Base-by-base conservation (phyloP, 2,329 filamentous ascomycete genomes). In the Bipolaris oryzae region DNA sequence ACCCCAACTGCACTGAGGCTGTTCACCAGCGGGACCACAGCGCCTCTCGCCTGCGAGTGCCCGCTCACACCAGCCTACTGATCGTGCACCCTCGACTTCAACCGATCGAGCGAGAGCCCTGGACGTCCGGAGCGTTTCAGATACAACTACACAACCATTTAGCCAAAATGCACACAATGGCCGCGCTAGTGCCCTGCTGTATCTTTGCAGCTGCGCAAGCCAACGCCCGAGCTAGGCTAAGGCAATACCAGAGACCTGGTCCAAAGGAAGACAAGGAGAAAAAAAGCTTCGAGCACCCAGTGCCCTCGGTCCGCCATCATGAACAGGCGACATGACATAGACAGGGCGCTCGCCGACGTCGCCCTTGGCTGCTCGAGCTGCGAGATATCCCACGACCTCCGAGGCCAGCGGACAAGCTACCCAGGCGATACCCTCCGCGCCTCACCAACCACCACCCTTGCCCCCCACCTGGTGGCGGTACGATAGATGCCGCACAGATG, bases 111-210 rank as follows among this genome's bases (percentile, higher is more conserved):
- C 47, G 52, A 52, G n/a, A n/a, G n/a, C n/a, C n/a, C n/a, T 44
- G 52, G 33, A 55, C 45, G 44, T 51, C 52, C 44, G 43, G 43
- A 34, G 37, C 34, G 52, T 58, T 58, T 58, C 53, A 58, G 52
- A 58, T 52, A 55, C 52, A 49, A 48, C 23, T 16, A 41, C 42
- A 48, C 23, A 16, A 41, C 42, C 23, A 49, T 58, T 58, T 56
- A 58, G 56, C 56, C 56, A 58, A 25, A 58, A 58, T 49, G 38
- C 56, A 58, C 38, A 39, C 52, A 45, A 45, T 48, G 37, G 53
- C 48, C 31, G 45, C 20, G 33, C 46, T 53, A 20, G 34, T 31
- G 28, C 10, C 10, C 25, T n/a, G 50, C 38, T 16, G 43, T 37
- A 43, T 38, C 28, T 48, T 35, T 10, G 31, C 37, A 37, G 16